Percentiles rank a stretch among this genome's conserved stretches.
Evolutionary conservation across 805 yeast species (phyloP).

Genomic region (Dipodascus albidus): DNA sequence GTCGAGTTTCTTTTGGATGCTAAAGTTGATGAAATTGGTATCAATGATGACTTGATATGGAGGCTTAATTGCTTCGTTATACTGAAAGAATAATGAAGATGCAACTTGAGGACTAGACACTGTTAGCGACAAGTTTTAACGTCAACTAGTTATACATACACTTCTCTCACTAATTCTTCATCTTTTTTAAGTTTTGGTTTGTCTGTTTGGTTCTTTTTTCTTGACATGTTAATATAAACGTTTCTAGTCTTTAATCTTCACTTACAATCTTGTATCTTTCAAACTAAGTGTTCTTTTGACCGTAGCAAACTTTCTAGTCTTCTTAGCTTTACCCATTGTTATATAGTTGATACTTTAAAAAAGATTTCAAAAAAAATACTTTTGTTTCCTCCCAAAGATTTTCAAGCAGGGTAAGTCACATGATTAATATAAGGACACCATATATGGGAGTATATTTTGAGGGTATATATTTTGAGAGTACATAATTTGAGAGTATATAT

Average conservation of each 20-base stretch:
- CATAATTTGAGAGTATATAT: too few species aligned
- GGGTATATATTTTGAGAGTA: too few species aligned
- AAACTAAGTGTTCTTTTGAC: conserved; percentile 72
- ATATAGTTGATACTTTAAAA: conserved; percentile 1
- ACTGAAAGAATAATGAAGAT: conserved; percentile 89
- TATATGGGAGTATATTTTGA: too few species aligned
- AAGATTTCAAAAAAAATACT: not conserved
- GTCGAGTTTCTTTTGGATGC: conserved; percentile 92
- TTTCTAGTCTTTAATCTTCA: conserved; percentile 8
- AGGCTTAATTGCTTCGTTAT: conserved; percentile 89
- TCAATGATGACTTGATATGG: conserved; percentile 94
- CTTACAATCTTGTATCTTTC: conserved; percentile 53
- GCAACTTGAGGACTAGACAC: conserved; percentile 75
- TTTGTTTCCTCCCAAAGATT: not conserved
- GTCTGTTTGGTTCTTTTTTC: conserved; percentile 29
- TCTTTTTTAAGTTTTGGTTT: conserved; percentile 33
- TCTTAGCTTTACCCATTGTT: conserved; percentile 89
- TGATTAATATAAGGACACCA: too few species aligned
- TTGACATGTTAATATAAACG: conserved; percentile 12
- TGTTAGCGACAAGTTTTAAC: conserved; percentile 1
- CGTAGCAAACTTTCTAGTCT: conserved; percentile 92
- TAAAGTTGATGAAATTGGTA: conserved; percentile 93
- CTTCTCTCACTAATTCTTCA: conserved; percentile 59
- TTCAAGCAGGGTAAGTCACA: not conserved
- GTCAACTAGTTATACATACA: conserved; percentile 21